These are phyloP conservation scores for Casuarina equisetifolia DNA, from an alignment of 306 rosid species.

Conservation along the genomic window DNA sequence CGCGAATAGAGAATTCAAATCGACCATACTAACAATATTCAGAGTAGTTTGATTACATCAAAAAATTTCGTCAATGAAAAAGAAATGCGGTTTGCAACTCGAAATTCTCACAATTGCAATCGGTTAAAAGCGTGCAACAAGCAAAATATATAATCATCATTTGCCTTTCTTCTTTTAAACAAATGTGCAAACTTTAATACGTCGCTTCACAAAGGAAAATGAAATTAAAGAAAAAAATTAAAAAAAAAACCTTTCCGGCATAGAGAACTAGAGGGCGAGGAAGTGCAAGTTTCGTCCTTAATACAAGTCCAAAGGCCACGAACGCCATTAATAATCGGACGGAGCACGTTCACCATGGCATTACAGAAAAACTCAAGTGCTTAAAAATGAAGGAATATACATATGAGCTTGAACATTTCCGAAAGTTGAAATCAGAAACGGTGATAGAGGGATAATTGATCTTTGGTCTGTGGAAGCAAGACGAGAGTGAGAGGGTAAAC, in stretches of 20 bases:
- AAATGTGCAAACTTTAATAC: not conserved
- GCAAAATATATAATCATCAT: not conserved
- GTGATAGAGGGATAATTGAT: too few relatives aligned
- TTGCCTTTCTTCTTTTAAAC: not conserved
- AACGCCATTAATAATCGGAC: conserved; percentile 6
- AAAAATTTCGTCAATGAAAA: too few relatives aligned
- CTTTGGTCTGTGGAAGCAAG: too few relatives aligned
- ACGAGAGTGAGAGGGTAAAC: not conserved
- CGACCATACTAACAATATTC: too few relatives aligned
- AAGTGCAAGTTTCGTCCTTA: conserved; percentile 19
- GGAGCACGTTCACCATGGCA: conserved; percentile 10
- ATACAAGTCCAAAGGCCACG: conserved; percentile 8
- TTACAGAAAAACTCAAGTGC: not conserved
- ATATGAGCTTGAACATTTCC: too few relatives aligned
- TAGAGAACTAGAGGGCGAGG: conserved; percentile 17
- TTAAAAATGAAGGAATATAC: not conserved
- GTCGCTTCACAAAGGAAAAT: not conserved
- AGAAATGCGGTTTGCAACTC: too few relatives aligned
- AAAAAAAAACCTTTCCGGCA: conserved; percentile 26
- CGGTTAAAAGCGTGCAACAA: not conserved
- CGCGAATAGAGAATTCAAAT: not conserved
- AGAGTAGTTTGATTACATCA: too few relatives aligned
- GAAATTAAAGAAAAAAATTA: too few relatives aligned
- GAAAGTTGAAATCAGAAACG: too few relatives aligned
- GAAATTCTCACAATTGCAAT: too few relatives aligned